Conservation (phyloP, 192 early-diverging fungal genomes). For the Thamnidium elegans region DNA sequence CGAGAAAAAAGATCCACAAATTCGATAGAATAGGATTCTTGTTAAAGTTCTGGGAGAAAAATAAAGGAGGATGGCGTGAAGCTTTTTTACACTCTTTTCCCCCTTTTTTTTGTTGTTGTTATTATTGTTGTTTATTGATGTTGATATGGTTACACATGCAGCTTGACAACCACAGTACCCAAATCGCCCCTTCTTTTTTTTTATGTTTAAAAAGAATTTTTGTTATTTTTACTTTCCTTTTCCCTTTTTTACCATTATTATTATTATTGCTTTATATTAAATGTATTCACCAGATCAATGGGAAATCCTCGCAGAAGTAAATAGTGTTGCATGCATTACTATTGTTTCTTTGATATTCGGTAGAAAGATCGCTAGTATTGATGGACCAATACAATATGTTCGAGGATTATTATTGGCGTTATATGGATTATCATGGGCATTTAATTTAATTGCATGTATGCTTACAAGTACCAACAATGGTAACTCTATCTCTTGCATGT, state of each 20-base stretch:
- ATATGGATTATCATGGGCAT: conserved; percentile 43
- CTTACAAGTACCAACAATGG: conserved; percentile 46
- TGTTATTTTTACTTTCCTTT: background rate
- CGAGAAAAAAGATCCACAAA: no score
- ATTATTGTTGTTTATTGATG: no score
- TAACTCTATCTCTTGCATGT: conserved; percentile 37
- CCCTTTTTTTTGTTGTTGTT: no score
- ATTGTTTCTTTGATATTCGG: conserved; percentile 44
- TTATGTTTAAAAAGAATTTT: background rate
- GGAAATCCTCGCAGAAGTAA: conserved; percentile 38
- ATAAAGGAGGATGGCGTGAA: no score
- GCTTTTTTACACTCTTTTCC: no score
- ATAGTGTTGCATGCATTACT: conserved; percentile 41
- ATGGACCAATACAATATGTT: conserved; percentile 39
- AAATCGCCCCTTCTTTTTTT: no score
- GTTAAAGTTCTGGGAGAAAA: no score
- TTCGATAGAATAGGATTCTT: no score
- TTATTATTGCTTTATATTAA: background rate
- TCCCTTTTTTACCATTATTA: background rate
- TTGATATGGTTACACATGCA: no score
- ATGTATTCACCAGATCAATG: conserved; percentile 38
- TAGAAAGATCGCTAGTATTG: conserved; percentile 40
- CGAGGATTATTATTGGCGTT: conserved; percentile 37
- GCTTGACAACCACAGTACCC: no score
- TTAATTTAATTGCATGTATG: conserved; percentile 40